These are phyloP conservation scores for Penstemon barbatus DNA, from an alignment of 257 asterid species.

Conservation along the genomic window DNA sequence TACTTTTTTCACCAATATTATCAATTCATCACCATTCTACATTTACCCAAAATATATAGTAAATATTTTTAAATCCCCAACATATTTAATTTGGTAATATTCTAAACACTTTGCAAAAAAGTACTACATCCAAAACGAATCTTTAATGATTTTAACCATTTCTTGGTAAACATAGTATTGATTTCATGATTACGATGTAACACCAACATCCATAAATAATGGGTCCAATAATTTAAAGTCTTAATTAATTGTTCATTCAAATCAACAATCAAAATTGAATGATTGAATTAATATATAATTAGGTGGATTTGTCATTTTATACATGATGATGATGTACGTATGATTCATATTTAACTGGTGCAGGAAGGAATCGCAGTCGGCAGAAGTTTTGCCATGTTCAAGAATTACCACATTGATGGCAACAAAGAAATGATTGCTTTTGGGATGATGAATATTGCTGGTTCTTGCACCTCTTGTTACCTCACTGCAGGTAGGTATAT, in stretches of 20 bases:
- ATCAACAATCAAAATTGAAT: background rate
- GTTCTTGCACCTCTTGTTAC: constrained; percentile 91
- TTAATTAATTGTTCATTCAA: background rate
- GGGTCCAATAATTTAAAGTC: background rate
- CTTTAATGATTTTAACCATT: too few species aligned
- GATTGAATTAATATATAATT: background rate
- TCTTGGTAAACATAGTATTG: too few species aligned
- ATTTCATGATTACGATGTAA: too few species aligned
- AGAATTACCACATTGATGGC: constrained; percentile 91
- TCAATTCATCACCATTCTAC: too few species aligned
- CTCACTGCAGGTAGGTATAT: constrained; percentile 70
- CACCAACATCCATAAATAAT: background rate
- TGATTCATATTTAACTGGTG: background rate
- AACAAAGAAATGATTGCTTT: constrained; percentile 97
- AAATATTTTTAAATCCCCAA: too few species aligned
- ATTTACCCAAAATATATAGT: too few species aligned
- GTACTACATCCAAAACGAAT: too few species aligned
- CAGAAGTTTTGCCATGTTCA: constrained; percentile 91
- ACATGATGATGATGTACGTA: background rate
- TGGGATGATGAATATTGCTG: constrained; percentile 90
- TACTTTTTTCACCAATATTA: background rate
- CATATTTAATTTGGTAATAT: too few species aligned
- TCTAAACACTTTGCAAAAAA: too few species aligned
- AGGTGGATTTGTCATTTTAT: background rate
- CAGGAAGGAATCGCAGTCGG: constrained; percentile 99